A percentile compares a stretch with the other conserved stretches of the same genome.
Conservation (phyloP, 345 rosid species). For the Theobroma cacao region DNA sequence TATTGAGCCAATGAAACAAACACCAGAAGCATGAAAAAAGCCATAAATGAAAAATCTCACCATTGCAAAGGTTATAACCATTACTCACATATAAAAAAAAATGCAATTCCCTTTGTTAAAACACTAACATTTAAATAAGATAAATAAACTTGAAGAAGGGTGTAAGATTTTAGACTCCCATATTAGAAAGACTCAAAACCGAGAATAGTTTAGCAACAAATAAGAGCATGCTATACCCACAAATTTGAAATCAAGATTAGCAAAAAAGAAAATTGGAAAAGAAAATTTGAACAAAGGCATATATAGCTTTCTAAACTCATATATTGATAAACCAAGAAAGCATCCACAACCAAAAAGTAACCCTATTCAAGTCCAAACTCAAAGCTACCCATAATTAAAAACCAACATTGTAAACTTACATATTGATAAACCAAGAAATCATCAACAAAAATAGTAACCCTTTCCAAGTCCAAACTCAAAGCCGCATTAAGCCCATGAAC, state of each 20-base stretch:
- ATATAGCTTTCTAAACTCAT: slow-evolving; percentile 30
- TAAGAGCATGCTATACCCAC: background rate
- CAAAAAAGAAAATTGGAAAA: too few species aligned
- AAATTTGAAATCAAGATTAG: too few species aligned
- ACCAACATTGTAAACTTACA: slow-evolving; percentile 32
- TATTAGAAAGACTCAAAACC: background rate
- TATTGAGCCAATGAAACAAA: background rate
- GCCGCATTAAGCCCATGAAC: slow-evolving; percentile 68
- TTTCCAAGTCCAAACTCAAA: slow-evolving; percentile 50
- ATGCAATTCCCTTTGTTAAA: background rate
- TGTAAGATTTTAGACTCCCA: background rate
- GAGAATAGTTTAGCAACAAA: background rate
- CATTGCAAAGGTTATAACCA: background rate
- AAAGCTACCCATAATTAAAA: slow-evolving; percentile 22
- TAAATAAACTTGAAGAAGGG: background rate
- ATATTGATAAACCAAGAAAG: slow-evolving; percentile 38
- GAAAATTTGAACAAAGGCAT: background rate
- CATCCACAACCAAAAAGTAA: slow-evolving; percentile 33
- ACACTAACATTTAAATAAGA: background rate
- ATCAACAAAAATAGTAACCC: slow-evolving; percentile 35
- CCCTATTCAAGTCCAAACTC: slow-evolving; percentile 47
- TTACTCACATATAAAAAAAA: background rate
- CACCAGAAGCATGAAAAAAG: background rate
- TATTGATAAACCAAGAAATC: slow-evolving; percentile 41
- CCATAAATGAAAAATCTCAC: background rate